Base-by-base conservation (phyloP, 73 alveolate genomes). In the Paramecium sexaurelia region DNA sequence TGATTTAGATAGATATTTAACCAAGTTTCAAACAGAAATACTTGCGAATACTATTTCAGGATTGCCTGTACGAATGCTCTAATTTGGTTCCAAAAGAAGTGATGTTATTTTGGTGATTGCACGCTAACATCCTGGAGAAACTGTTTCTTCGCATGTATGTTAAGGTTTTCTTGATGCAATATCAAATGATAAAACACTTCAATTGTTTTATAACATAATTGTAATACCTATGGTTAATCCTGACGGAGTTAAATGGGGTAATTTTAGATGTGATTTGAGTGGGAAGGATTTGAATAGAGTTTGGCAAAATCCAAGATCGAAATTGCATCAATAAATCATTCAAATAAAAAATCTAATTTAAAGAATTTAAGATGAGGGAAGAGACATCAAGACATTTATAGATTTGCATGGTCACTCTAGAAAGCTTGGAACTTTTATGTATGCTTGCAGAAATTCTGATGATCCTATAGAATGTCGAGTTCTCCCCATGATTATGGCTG, bases 391-490 rank as follows among this genome's bases (percentile, higher is more conserved):
- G 27, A 87, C 95, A 39, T 96, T 94, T 47, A 88, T 96, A 45
- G 99, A 97, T 87, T 87, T 97, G 37, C 99, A 97, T 95, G 99
- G 99, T 9, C 99, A 97, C 92, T 93, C 96, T 35, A 97, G 96
- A 78, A 93, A 96, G 85, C 88, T 92, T 82, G 95, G 96, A 87
- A 71, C 98, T 37, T 97, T 97, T 89, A 92, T 96, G 87, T 97
- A 95, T 96, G 98, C 98, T 20, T 96, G 95, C 33, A 78, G 94
- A 41, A 84, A 84, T 17, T 35, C 82, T 26, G 39, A 57, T 11
- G 87, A 61, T 66, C 73, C 91, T 75, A 69, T 82, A 13, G 83
- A 88, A 45, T 75, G 85, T 11, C 84, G 95, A 57, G 55, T 91
- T 7, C 41, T 91, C 13, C 95, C 92, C 5, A 91, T 40, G 61